Evolutionary conservation across 73 alveolate genomes (phyloP).

Genomic region (Paramecium pentaurelia): DNA sequence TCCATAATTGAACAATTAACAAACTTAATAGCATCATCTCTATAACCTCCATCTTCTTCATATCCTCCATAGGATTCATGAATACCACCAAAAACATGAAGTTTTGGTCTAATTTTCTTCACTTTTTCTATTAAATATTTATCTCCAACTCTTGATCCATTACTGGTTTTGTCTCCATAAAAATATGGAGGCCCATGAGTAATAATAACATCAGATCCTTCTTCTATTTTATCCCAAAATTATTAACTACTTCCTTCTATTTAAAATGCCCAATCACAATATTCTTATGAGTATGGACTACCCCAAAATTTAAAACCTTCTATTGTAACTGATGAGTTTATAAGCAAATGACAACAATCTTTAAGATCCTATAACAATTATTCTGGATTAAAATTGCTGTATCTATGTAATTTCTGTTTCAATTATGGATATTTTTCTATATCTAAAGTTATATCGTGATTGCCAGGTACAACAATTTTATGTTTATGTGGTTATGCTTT

Average conservation of each 20-base stretch:
- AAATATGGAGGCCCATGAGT: slow-evolving; percentile 42
- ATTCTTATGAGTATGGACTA: slow-evolving; percentile 17
- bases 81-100: slow-evolving; percentile 23
- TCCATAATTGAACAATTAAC: slow-evolving; percentile 22
- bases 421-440: not conserved
- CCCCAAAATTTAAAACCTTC: slow-evolving; percentile 47
- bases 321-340: not conserved
- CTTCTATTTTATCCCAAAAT: slow-evolving; percentile 11
- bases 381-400: not conserved
- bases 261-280: slow-evolving; percentile 37
- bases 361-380: not conserved
- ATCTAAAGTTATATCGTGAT: slow-evolving; percentile 60
- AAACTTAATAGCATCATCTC: not conserved
- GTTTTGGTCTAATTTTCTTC: not conserved
- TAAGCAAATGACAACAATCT: slow-evolving; percentile 34
- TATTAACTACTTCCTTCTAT: not conserved
- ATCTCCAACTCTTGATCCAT: slow-evolving; percentile 12
- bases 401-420: slow-evolving; percentile 20
- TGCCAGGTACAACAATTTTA: slow-evolving; percentile 60
- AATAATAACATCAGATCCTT: not conserved
- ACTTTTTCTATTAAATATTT: not conserved
- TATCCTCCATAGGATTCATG: slow-evolving; percentile 13
- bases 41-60: not conserved
- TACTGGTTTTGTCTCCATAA: not conserved
- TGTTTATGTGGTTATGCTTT: slow-evolving; percentile 47